Evolutionary conservation across 1,284 basidiomycete species (phyloP), one percentile per base, ranked within the genome.

Genomic region (Leccinum subfulvum): DNA sequence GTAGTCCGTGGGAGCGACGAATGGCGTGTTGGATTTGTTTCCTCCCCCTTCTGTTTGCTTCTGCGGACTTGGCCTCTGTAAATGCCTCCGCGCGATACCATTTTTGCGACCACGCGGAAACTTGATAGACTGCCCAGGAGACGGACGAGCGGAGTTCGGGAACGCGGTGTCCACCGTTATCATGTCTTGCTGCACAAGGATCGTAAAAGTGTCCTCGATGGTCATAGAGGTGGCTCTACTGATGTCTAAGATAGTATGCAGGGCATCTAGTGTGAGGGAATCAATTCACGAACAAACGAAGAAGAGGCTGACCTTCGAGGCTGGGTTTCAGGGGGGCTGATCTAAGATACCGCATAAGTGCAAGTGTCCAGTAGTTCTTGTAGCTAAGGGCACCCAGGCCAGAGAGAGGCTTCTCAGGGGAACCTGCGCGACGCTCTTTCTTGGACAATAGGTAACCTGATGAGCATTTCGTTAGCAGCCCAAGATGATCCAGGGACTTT

Each of bases 401-500:
- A 28, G 94, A 97, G 13, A 98, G 84, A 6, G 96, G 96, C 70
- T 95, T 94, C 75, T 98, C 96, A 0, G 95, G 96, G 10, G 94
- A 94, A 10, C 96, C 94, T 8, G 88, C 77, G 59, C 93, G 82
- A 26, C 87, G 87, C 75, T 99, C 97, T 73, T 97, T 98, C 81
- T 94, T 97, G 2, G 96, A 98, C 68, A 99, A 78, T 30, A 98
- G 82, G 79, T 98, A 99, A 79, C 97, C 96, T 98, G 63, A 16
- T 53, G 10, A 62, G 44, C 1, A 56, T 23, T 49, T 53, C 55
- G 37, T 62, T 26, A 72, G 41, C 9, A 35, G 10, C 23, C 30
- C 7, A 49, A 51, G 18, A 53, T 1, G 58, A 64, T 57, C 62
- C n/a, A 57, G 83, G 55, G n/a, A 56, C 53, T 49, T 57, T 11